These are phyloP conservation scores for Septoria linicola DNA, from an alignment of 2,329 filamentous ascomycete species.

Conservation along the genomic window DNA sequence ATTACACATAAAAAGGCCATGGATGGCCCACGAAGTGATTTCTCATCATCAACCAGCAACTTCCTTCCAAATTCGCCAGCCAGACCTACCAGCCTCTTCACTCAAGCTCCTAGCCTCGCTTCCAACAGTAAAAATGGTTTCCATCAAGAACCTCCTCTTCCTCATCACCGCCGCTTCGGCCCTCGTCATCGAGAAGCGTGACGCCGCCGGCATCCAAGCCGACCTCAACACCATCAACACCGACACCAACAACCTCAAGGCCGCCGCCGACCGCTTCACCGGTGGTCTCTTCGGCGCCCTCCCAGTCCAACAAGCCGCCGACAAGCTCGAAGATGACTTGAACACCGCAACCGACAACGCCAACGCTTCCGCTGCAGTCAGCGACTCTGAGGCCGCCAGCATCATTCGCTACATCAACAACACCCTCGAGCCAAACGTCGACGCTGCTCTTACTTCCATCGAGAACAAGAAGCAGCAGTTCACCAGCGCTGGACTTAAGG, in stretches of 20 bases:
- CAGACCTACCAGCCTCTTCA: background rate
- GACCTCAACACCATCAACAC: conserved; percentile 23
- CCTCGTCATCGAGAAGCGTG: conserved; percentile 15
- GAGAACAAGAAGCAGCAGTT: conserved; percentile 24
- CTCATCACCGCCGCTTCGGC: conserved; percentile 15
- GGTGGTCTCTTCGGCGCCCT: conserved; percentile 23
- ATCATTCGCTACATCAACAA: conserved; percentile 27
- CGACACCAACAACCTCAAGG: conserved; percentile 20
- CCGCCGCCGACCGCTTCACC: conserved; percentile 22
- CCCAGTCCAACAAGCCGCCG: conserved; percentile 18
- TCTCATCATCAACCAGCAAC: background rate
- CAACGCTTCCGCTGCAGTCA: conserved; percentile 14
- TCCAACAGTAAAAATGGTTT: conserved; percentile 15
- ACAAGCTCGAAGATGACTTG: conserved; percentile 24
- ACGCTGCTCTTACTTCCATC: conserved; percentile 19
- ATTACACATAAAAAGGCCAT: background rate
- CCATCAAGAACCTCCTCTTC: conserved; percentile 21
- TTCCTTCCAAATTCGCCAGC: background rate
- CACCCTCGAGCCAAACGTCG: conserved; percentile 25
- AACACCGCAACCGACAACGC: conserved; percentile 23
- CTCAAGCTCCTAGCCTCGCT: background rate
- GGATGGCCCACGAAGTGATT: background rate
- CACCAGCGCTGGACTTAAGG: conserved; percentile 14
- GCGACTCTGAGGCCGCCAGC: conserved; percentile 18
- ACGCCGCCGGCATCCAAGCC: conserved; percentile 14